These are phyloP conservation scores for Diospyros lotus DNA, from an alignment of 148 eudicot species.

Conservation along the genomic window DNA sequence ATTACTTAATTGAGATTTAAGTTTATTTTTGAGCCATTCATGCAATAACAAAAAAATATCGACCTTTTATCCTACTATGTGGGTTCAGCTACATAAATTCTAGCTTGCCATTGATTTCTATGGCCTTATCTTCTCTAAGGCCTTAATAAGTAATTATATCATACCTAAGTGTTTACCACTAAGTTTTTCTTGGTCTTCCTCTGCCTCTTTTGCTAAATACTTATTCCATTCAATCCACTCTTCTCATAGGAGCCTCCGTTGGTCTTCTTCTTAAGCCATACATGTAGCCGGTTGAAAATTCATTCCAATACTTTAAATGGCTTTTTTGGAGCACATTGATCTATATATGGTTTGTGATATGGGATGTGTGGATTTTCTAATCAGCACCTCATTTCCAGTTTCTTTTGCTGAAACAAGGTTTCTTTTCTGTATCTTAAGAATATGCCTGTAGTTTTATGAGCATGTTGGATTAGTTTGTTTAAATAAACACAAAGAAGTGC, in stretches of 20 bases:
- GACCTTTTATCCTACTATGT: too few relatives aligned
- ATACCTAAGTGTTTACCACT: too few relatives aligned
- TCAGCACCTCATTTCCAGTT: slow-evolving; percentile 1
- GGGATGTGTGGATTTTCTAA: not conserved
- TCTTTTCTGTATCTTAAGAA: not conserved
- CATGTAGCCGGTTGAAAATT: not conserved
- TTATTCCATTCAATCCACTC: too few relatives aligned
- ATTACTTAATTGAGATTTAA: not conserved
- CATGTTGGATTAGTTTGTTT: not conserved
- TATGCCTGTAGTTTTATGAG: not conserved
- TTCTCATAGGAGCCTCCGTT: too few relatives aligned
- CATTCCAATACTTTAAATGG: not conserved
- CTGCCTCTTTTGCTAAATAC: too few relatives aligned
- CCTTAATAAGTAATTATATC: too few relatives aligned
- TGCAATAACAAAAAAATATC: too few relatives aligned
- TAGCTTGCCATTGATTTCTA: too few relatives aligned
- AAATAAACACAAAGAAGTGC: not conserved
- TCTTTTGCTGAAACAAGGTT: not conserved
- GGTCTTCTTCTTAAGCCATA: too few relatives aligned
- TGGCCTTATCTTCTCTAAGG: too few relatives aligned
- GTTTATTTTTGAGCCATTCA: not conserved
- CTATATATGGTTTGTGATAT: not conserved
- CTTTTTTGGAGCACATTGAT: not conserved
- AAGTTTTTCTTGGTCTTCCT: too few relatives aligned
- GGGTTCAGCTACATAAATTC: too few relatives aligned